Base-by-base conservation (phyloP, 768 basidiomycete genomes). In the Amanita brunnescens region DNA sequence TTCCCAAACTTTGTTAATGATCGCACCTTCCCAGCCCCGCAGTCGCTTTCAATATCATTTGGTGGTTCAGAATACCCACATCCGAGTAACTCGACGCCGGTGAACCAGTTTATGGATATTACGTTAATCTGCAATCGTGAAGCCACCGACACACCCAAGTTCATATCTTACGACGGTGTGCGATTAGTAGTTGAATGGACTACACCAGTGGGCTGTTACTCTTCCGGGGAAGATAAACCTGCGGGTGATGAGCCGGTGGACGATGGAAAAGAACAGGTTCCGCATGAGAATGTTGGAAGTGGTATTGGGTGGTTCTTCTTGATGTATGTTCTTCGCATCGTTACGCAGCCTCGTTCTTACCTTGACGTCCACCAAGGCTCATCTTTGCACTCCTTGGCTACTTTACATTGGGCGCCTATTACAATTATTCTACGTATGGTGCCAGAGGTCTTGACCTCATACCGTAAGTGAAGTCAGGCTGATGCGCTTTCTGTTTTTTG, bases 261-360 rank as follows among this genome's bases (percentile, higher is more conserved):
- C 21, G 78, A 74, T 9, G 81, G 74, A 57, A 74, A 73, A 26
- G 64, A 65, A 34, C 63, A 64, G 5, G 63, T 58, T 33, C 60
- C 62, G 13, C 57, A 57, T 10, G 56, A 55, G 54, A 47, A 62
- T 24, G 75, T 79, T 21, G 85, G 83, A 3, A 88, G 83, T 64
- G 87, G 85, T 20, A 69, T 94, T n/a, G 85, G 88, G 2, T 91
- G 87, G 77, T 92, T 93, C 71, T 87, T 93, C 73, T 71, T 91
- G 20, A 26, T 26, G 71, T 91, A 89, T 87, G 64, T 64, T 87
- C 66, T 13, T 51, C 16, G 26, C 6, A 47, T 37, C 39, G 43
- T 9, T 21, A 38, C 42, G 9, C 47, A 21, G n/a, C 51, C 6
- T 21, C 23, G 2, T 35, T n/a, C 47, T 52, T 29, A 47, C 50